These are phyloP conservation scores for Hypsizygus marmoreus DNA, from an alignment of 768 basidiomycete genomes.

Conservation along the genomic window DNA sequence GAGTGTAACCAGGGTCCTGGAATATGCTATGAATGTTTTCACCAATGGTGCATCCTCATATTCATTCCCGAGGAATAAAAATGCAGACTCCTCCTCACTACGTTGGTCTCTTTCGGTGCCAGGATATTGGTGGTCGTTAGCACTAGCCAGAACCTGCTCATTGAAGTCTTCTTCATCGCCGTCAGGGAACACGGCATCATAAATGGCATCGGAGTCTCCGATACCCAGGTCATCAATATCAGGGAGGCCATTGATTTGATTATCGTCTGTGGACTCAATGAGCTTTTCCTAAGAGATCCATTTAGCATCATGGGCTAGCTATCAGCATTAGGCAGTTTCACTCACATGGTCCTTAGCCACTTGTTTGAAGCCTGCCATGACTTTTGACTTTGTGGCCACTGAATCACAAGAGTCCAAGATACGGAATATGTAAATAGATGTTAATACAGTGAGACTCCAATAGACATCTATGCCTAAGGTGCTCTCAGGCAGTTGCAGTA, in stretches of 20 bases:
- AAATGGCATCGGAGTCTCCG: too few relatives aligned
- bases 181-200: too few relatives aligned
- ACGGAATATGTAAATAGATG: background rate
- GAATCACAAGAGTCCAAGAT: background rate
- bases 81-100: too few relatives aligned
- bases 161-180: too few relatives aligned
- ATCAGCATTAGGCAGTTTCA: background rate
- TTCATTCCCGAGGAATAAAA: too few relatives aligned
- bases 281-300: background rate
- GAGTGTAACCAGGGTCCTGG: too few relatives aligned
- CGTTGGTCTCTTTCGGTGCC: too few relatives aligned
- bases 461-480: background rate
- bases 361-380: background rate
- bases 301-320: too few relatives aligned
- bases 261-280: background rate
- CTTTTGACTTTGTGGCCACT: background rate
- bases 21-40: too few relatives aligned
- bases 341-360: background rate
- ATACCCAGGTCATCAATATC: background rate
- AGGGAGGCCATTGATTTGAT: background rate
- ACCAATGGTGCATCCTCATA: too few relatives aligned
- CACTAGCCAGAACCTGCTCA: too few relatives aligned
- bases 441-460: background rate
- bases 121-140: too few relatives aligned
- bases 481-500: background rate